Percentiles rank a stretch among this genome's conserved stretches.
These are phyloP conservation scores for Rhodotorula toruloides DNA, from an alignment of 768 basidiomycete species.

Conservation along the genomic window DNA sequence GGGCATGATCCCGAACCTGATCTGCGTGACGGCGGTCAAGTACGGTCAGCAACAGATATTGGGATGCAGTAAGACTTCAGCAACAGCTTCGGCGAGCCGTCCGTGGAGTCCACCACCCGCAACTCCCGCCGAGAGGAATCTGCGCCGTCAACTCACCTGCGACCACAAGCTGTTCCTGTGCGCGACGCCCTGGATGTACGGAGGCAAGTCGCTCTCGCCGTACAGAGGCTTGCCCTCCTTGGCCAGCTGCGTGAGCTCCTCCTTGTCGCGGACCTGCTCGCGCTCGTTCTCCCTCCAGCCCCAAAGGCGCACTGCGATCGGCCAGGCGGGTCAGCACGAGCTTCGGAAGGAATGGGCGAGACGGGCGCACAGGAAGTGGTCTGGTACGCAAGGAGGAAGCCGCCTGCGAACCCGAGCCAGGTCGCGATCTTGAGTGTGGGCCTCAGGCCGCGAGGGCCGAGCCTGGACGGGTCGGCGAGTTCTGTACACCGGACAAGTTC, in stretches of 20 bases:
- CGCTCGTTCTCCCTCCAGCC: conserved; percentile 81
- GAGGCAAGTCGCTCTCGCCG: conserved; percentile 72
- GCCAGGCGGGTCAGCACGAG: too few relatives aligned
- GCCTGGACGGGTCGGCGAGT: conserved; percentile 47
- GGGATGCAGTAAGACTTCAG: too few relatives aligned
- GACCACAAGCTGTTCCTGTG: conserved; percentile 83
- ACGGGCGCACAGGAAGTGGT: conserved; percentile 68
- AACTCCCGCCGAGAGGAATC: not conserved
- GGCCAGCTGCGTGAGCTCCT: conserved; percentile 70
- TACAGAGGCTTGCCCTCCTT: conserved; percentile 77
- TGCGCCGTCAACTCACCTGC: too few relatives aligned
- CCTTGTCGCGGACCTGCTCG: conserved; percentile 70
- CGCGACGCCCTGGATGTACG: conserved; percentile 80
- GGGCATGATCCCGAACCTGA: conserved; percentile 67
- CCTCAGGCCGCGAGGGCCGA: conserved; percentile 47
- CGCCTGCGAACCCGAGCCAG: conserved; percentile 76
- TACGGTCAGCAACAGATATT: too few relatives aligned
- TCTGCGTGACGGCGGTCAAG: too few relatives aligned
- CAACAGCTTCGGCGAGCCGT: not conserved
- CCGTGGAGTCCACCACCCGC: not conserved
- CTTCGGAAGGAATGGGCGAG: conserved; percentile 9
- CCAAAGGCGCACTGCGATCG: conserved; percentile 74
- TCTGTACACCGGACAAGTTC: conserved; percentile 39
- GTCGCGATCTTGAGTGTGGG: conserved; percentile 52
- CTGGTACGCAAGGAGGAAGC: conserved; percentile 90